phyloP scores from a whole-genome alignment of 2,329 filamentous ascomycete genomes.

The Moelleriella libera region DNA sequence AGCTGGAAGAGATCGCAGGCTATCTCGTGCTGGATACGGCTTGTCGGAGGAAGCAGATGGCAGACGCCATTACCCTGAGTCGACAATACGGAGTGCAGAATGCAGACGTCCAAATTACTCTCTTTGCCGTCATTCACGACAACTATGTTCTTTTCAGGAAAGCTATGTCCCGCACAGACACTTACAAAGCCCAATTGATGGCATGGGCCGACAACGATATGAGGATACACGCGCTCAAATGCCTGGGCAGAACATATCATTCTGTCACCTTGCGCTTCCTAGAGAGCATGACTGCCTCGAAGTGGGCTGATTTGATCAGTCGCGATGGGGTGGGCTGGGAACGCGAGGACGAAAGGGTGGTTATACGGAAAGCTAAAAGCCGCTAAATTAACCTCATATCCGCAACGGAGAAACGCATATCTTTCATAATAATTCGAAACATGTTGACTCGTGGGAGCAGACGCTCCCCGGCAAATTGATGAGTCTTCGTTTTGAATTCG shows the following conservation, averaged over 20 bases:
- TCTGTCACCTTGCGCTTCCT: constrained; percentile 54
- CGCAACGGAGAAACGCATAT: background rate
- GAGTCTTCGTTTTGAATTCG: too few relatives aligned
- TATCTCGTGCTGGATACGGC: constrained; percentile 82
- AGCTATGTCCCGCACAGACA: constrained; percentile 59
- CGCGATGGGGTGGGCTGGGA: constrained; percentile 76
- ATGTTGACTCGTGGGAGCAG: too few relatives aligned
- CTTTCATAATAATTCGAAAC: too few relatives aligned
- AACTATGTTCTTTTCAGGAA: constrained; percentile 73
- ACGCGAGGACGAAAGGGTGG: constrained; percentile 53
- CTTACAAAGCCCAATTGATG: constrained; percentile 65
- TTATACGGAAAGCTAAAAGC: constrained; percentile 51
- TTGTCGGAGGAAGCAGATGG: constrained; percentile 65
- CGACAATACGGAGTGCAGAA: constrained; percentile 48
- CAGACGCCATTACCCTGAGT: constrained; percentile 56
- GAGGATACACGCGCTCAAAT: constrained; percentile 67
- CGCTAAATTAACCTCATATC: constrained; percentile 13
- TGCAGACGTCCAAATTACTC: constrained; percentile 50
- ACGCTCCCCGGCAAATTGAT: too few relatives aligned
- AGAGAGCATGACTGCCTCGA: constrained; percentile 50
- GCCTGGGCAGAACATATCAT: constrained; percentile 71
- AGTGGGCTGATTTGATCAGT: constrained; percentile 58
- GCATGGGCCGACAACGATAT: constrained; percentile 68
- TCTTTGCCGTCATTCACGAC: constrained; percentile 61
- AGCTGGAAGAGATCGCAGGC: constrained; percentile 64